phyloP scores from a whole-genome alignment of 1,284 basidiomycete species.

The Afroboletus lepidellus region DNA sequence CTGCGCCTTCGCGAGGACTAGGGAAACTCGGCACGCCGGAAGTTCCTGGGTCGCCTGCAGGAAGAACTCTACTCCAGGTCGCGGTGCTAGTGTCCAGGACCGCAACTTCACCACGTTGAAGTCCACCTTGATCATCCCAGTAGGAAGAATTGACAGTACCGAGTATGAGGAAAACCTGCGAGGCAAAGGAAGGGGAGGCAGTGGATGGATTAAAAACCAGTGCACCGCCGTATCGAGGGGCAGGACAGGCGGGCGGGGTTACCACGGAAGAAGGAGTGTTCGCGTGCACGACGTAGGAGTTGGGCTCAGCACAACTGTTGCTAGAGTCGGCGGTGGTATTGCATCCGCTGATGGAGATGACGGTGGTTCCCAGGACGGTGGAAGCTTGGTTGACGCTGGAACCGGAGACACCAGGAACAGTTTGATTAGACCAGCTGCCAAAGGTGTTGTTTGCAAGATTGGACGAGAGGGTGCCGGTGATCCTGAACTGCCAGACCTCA shows the following conservation, averaged over 20 bases:
- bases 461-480: constrained; percentile 68
- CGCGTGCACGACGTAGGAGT: constrained; percentile 55
- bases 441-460: constrained; percentile 50
- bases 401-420: constrained; percentile 38
- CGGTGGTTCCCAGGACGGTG: constrained; percentile 49
- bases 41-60: constrained; percentile 67
- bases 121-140: constrained; percentile 65
- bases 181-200: constrained; percentile 52
- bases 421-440: constrained; percentile 60
- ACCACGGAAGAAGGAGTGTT: constrained; percentile 34
- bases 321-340: constrained; percentile 40
- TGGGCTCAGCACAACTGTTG: constrained; percentile 53
- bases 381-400: constrained; percentile 49
- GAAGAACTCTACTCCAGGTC: constrained; percentile 70
- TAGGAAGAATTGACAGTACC: constrained; percentile 60
- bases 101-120: constrained; percentile 66
- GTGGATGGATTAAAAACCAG: constrained; percentile 60
- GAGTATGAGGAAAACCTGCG: constrained; percentile 66
- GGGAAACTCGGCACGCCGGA: constrained; percentile 46
- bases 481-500: constrained; percentile 64
- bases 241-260: constrained; percentile 55
- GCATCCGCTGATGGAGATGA: constrained; percentile 66
- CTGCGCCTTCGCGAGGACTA: constrained; percentile 65
- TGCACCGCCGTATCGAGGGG: constrained; percentile 61
- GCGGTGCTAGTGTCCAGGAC: constrained; percentile 61